These are phyloP conservation scores for Huntiella omanensis DNA, from an alignment of 2,329 filamentous ascomycete species.

Conservation along the genomic window DNA sequence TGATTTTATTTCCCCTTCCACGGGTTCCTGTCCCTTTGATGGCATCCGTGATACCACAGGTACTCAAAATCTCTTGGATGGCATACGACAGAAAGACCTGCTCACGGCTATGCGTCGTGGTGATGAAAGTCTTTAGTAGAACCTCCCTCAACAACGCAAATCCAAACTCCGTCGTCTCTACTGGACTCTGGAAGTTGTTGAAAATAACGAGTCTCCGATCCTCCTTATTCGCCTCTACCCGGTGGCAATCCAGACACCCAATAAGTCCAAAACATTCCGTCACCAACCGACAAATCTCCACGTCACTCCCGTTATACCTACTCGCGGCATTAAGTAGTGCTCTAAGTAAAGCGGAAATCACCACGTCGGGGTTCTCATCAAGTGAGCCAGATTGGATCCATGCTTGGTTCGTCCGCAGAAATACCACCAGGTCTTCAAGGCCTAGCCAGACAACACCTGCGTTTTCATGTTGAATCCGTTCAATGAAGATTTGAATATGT, in stretches of 20 bases:
- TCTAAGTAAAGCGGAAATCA: slow-evolving; percentile 53
- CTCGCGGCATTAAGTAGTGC: slow-evolving; percentile 71
- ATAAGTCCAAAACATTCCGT: slow-evolving; percentile 73
- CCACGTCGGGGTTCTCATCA: slow-evolving; percentile 64
- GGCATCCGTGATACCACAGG: slow-evolving; percentile 48
- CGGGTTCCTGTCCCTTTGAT: slow-evolving; percentile 20
- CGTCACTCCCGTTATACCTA: slow-evolving; percentile 52
- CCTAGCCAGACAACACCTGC: slow-evolving; percentile 69
- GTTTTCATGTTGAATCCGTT: slow-evolving; percentile 66
- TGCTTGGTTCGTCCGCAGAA: slow-evolving; percentile 53
- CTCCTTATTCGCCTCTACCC: slow-evolving; percentile 61
- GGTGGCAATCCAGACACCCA: slow-evolving; percentile 80
- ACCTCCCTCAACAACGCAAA: slow-evolving; percentile 73
- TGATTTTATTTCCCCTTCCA: slow-evolving; percentile 36
- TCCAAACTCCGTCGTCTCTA: slow-evolving; percentile 72
- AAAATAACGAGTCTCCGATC: slow-evolving; percentile 70
- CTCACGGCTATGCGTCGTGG: slow-evolving; percentile 67
- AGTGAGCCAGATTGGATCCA: slow-evolving; percentile 63
- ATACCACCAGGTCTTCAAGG: slow-evolving; percentile 55
- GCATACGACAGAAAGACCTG: slow-evolving; percentile 87
- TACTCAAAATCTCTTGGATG: slow-evolving; percentile 77
- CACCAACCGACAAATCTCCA: slow-evolving; percentile 52
- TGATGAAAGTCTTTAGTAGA: slow-evolving; percentile 78
- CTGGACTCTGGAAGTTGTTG: slow-evolving; percentile 62
- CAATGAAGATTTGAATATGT: slow-evolving; percentile 38